Conservation (phyloP, 352 stramenopile species). For the Plasmopara muralis region DNA sequence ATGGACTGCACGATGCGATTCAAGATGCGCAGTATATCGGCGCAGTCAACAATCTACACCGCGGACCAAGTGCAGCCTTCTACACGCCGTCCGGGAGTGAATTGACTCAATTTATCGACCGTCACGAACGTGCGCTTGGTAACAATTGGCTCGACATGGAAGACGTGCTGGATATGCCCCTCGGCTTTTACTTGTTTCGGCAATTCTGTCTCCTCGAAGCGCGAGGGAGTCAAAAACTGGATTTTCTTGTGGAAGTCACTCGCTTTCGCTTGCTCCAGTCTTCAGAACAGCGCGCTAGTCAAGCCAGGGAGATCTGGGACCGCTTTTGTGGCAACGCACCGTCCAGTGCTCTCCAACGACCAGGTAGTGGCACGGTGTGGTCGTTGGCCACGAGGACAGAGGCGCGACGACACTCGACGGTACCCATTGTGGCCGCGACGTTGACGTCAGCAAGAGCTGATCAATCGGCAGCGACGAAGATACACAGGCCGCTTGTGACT, state of each 20-base stretch:
- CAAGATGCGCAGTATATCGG: constrained; percentile 87
- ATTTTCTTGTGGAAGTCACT: constrained; percentile 71
- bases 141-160: constrained; percentile 61
- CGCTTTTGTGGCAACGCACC: constrained; percentile 33
- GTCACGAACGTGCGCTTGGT: constrained; percentile 43
- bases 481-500: constrained; percentile 9
- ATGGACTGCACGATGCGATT: constrained; percentile 86
- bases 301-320: constrained; percentile 56
- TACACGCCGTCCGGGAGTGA: constrained; percentile 63
- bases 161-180: constrained; percentile 64
- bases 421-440: constrained; percentile 19
- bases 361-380: constrained; percentile 18
- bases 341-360: neutral
- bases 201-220: constrained; percentile 68
- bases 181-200: constrained; percentile 78
- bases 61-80: constrained; percentile 59
- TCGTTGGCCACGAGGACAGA: constrained; percentile 10
- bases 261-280: constrained; percentile 49
- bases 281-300: constrained; percentile 35
- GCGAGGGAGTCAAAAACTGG: constrained; percentile 50
- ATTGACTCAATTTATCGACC: constrained; percentile 56
- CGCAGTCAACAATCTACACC: constrained; percentile 68
- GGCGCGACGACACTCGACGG: constrained; percentile 8
- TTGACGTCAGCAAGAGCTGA: constrained; percentile 24
- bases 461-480: neutral